Conservation (phyloP, 2,329 filamentous ascomycete species). For the Microdochium bolleyi region DNA sequence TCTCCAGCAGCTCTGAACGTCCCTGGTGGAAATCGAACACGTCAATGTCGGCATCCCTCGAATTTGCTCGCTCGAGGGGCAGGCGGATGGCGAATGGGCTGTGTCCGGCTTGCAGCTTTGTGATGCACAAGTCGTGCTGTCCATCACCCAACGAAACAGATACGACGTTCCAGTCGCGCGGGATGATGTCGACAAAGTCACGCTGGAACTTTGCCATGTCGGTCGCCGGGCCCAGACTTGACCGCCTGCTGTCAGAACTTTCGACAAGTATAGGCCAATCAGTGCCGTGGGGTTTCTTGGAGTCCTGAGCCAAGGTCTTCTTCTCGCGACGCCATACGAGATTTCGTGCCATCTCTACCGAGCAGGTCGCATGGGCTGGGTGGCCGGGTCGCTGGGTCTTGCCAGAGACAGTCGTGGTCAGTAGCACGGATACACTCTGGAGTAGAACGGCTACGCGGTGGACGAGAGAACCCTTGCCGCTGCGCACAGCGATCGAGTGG, state of each 20-base stretch:
- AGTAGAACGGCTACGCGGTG: conserved; percentile 56
- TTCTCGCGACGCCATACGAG: conserved; percentile 59
- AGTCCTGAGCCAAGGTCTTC: conserved; percentile 39
- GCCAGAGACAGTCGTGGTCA: conserved; percentile 50
- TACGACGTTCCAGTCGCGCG: conserved; percentile 73
- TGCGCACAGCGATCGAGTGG: conserved; percentile 46
- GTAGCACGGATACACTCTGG: conserved; percentile 56
- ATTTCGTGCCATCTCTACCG: conserved; percentile 62
- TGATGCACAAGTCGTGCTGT: conserved; percentile 77
- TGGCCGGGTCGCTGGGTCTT: conserved; percentile 37
- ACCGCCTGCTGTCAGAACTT: conserved; percentile 21
- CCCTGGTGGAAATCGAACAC: conserved; percentile 80
- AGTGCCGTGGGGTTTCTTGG: conserved; percentile 21
- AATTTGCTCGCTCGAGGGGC: conserved; percentile 74
- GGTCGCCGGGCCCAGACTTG: conserved; percentile 36
- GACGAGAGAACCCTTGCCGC: conserved; percentile 50
- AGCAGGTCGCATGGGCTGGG: conserved; percentile 52
- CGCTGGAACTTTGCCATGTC: conserved; percentile 62
- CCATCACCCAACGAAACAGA: conserved; percentile 80
- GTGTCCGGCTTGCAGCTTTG: conserved; percentile 68
- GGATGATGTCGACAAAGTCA: conserved; percentile 80
- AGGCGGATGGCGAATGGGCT: conserved; percentile 81
- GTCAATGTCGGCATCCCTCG: conserved; percentile 68
- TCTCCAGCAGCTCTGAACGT: conserved; percentile 69
- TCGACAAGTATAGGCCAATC: conserved; percentile 26